Base-by-base conservation (phyloP, 257 asterid genomes). In the Pogostemon cablin region DNA sequence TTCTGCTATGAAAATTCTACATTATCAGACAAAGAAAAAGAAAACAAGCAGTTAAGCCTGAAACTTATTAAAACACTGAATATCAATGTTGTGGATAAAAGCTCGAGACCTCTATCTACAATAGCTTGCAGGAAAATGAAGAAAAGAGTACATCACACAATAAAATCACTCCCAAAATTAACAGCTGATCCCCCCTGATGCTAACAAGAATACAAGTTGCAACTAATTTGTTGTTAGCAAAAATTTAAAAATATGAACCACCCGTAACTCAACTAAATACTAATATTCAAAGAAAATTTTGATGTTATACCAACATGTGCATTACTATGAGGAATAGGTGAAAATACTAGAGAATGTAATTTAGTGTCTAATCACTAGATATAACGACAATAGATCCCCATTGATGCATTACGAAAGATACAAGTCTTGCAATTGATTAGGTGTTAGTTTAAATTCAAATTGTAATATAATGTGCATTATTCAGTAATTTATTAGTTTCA, bases 41-140 rank as follows among this genome's bases (percentile, higher is more conserved):
- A 6, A 56, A 56, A 71, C 53, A 67, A 53, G 4, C 74, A 57
- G 49, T 32, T 37, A 66, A 65, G 47, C 48, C 47, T 43, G 72
- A 47, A 67, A 86, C 98, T 83, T 83, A 95, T 97, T 63, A 88
- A 50, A 59, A 84, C 67, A 69, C 95, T 89, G 84, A 86, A 86
- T 71, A 86, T 61, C 59, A 88, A 76, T 2, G 98, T 84, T 37
- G 17, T 15, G 17, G 17, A 15, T 15, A 15, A 15, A 15, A 15
- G 17, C 17, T 15, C 17, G 17, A 15, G 17, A 15, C 17, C 17
- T 15, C 17, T 15, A 15, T 15, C 17, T 15, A 15, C 17, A 15
- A 15, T 15, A 15, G 17, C 17, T 0, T 15, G 17, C 17, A 15
- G 17, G 0, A 15, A 15, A 15, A 15, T 15, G 17, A 15, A 15